Evolutionary conservation across 257 asterid species (phyloP).

Genomic region (Linaria vulgaris): DNA sequence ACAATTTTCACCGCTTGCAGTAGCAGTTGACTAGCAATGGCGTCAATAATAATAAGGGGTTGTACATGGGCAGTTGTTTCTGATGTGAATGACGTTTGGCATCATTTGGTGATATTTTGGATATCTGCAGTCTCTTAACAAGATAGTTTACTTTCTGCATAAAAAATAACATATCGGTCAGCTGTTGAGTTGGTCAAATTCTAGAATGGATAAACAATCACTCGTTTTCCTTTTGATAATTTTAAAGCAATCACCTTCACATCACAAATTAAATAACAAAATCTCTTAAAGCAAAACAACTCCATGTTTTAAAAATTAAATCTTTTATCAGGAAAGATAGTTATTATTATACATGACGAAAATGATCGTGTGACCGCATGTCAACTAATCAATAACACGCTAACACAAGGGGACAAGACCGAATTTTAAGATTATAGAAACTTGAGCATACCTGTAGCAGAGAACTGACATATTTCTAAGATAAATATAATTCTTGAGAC

Average conservation of each 20-base stretch:
- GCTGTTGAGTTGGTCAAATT: background rate
- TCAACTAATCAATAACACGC: background rate
- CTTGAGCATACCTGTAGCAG: conserved; percentile 28
- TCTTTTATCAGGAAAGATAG: background rate
- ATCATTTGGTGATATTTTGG: background rate
- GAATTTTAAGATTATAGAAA: background rate
- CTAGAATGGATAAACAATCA: background rate
- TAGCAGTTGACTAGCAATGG: background rate
- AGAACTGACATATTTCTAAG: conserved; percentile 21
- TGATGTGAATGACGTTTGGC: conserved; percentile 6
- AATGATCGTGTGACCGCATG: background rate
- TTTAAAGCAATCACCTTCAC: background rate
- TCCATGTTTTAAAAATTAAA: conserved; percentile 6
- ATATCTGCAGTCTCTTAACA: conserved; percentile 14
- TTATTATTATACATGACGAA: background rate
- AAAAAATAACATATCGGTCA: background rate
- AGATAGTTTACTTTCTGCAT: background rate
- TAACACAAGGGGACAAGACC: background rate
- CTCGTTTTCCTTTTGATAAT: too few relatives aligned
- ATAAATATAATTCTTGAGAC: conserved; percentile 62
- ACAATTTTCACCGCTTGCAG: background rate
- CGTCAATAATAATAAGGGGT: background rate
- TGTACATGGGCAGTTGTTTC: background rate
- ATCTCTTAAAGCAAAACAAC: conserved; percentile 3
- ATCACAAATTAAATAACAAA: background rate